Conservation (phyloP, 805 yeast genomes). For the Suhomyces pyralidae region DNA sequence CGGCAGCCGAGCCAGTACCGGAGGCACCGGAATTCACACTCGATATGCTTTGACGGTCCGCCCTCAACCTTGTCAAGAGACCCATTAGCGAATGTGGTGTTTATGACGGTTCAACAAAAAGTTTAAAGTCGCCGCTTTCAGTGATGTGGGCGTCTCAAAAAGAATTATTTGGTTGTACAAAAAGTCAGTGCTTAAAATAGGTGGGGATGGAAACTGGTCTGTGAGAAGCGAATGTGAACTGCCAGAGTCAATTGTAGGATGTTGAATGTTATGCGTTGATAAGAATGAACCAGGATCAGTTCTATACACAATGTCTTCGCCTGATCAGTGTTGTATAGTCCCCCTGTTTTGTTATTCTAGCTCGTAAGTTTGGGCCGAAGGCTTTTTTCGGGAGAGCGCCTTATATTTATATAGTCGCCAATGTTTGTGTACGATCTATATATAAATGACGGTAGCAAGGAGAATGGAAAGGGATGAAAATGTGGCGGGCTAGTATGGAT, state of each 20-base stretch:
- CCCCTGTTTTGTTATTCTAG: not conserved
- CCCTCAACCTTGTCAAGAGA: slow-evolving; percentile 18
- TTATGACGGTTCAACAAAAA: not conserved
- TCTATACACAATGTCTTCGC: not conserved
- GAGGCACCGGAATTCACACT: not conserved
- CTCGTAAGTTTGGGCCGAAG: not conserved
- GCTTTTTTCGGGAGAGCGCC: not conserved
- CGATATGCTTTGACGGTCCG: slow-evolving; percentile 7
- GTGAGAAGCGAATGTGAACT: not conserved
- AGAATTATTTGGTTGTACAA: not conserved
- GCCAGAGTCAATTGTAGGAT: not conserved
- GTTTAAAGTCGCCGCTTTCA: not conserved
- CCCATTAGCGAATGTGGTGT: slow-evolving; percentile 16
- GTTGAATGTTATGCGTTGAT: not conserved
- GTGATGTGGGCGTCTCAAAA: not conserved
- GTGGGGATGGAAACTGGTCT: not conserved
- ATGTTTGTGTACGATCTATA: not conserved
- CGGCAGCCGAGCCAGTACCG: not conserved
- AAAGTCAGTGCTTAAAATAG: not conserved
- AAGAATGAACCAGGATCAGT: not conserved
- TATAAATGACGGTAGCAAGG: not conserved
- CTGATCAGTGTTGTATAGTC: not conserved
- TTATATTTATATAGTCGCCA: not conserved
- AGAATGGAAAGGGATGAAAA: not conserved
- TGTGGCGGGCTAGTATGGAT: not conserved